Evolutionary conservation across 2,329 filamentous ascomycete genomes (phyloP).

Genomic region (Phialophora macrospora): DNA sequence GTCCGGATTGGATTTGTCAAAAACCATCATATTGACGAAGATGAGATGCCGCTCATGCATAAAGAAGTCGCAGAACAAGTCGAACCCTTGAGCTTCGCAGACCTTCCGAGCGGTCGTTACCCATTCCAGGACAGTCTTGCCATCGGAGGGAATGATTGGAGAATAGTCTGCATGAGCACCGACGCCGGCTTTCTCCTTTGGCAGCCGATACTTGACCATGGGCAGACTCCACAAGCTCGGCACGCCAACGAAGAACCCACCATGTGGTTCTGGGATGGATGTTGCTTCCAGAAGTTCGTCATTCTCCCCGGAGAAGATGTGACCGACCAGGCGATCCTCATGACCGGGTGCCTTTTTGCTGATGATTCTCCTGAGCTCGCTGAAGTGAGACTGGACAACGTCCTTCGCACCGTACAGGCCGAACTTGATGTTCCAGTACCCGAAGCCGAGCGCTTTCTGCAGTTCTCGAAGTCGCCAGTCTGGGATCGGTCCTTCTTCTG

Average conservation of each 20-base stretch:
- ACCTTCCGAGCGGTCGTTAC: conserved; percentile 23
- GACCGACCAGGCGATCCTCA: conserved; percentile 25
- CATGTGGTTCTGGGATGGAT: conserved; percentile 28
- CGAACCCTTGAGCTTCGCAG: conserved; percentile 30
- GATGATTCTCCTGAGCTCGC: conserved; percentile 31
- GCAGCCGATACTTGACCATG: conserved; percentile 31
- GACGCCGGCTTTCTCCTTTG: conserved; percentile 25
- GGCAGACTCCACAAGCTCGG: conserved; percentile 33
- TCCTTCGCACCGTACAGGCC: conserved; percentile 30
- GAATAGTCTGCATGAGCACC: conserved; percentile 34
- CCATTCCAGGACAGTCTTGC: conserved; percentile 31
- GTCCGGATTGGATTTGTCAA: conserved; percentile 30
- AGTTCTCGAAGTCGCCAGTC: conserved; percentile 27
- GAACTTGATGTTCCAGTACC: conserved; percentile 34
- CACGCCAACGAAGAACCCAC: conserved; percentile 33
- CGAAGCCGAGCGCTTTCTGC: conserved; percentile 27
- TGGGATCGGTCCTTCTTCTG: conserved; percentile 29
- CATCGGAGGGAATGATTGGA: conserved; percentile 32
- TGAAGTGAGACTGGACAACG: conserved; percentile 31
- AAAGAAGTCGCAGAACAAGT: conserved; percentile 35
- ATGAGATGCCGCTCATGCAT: conserved; percentile 36
- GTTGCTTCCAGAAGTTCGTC: conserved; percentile 31
- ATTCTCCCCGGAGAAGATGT: conserved; percentile 30
- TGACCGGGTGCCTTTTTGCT: conserved; percentile 20
- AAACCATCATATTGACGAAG: conserved; percentile 35